Conservation (phyloP, 345 rosid species). For the Eutrema japonicum region DNA sequence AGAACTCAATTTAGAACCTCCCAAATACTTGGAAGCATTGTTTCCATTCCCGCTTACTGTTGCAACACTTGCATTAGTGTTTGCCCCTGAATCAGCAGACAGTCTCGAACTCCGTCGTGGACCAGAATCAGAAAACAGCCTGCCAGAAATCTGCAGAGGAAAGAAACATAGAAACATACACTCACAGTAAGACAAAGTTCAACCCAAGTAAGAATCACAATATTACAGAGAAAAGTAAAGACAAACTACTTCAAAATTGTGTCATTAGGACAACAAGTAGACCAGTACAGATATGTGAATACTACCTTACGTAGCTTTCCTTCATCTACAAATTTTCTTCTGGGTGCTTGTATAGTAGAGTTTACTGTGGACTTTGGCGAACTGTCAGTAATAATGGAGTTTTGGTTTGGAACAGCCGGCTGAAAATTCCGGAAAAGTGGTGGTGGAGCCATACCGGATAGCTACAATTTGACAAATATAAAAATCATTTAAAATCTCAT, state of each 20-base stretch:
- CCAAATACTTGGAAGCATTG: slow-evolving; percentile 75
- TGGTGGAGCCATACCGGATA: slow-evolving; percentile 86
- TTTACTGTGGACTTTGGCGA: slow-evolving; percentile 73
- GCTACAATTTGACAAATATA: slow-evolving; percentile 52
- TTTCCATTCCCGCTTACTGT: slow-evolving; percentile 71
- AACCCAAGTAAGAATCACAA: slow-evolving; percentile 10
- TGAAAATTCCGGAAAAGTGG: slow-evolving; percentile 81
- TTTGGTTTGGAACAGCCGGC: slow-evolving; percentile 67
- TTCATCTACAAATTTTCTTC: slow-evolving; percentile 97
- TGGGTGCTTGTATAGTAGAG: slow-evolving; percentile 90
- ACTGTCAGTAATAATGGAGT: slow-evolving; percentile 57
- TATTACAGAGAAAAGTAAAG: slow-evolving; percentile 11
- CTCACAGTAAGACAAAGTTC: slow-evolving; percentile 31
- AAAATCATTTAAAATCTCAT: slow-evolving; percentile 14
- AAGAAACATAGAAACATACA: slow-evolving; percentile 27
- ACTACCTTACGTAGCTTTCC: slow-evolving; percentile 95
- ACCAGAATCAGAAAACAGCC: slow-evolving; percentile 95
- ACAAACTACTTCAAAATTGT: not conserved
- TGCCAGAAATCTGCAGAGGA: slow-evolving; percentile 83
- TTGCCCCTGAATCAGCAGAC: slow-evolving; percentile 69
- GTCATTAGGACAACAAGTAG: slow-evolving; percentile 17
- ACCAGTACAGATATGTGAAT: slow-evolving; percentile 25
- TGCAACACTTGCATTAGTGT: slow-evolving; percentile 55
- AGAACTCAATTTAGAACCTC: slow-evolving; percentile 80
- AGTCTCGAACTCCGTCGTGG: slow-evolving; percentile 87